A percentile compares a stretch with the other conserved stretches of the same genome.
phyloP scores from a whole-genome alignment of 352 stramenopile genomes.

The Pythium volutum region DNA sequence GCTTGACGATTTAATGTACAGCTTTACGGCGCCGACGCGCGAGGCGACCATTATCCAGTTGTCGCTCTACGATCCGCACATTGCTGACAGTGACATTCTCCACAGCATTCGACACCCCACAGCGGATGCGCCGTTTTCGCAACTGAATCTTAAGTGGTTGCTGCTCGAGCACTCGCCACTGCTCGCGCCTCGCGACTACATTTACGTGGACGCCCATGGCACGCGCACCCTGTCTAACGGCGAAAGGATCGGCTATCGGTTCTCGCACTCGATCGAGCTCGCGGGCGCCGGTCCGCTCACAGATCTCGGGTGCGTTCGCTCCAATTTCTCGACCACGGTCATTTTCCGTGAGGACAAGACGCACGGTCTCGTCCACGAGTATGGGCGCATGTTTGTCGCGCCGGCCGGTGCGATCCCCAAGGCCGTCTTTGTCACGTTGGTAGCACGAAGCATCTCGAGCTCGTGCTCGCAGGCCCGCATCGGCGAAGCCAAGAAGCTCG shows the following conservation, averaged over 20 bases:
- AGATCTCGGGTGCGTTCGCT: slow-evolving; percentile 23
- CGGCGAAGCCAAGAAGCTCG: slow-evolving; percentile 13
- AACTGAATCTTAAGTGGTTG: slow-evolving; percentile 26
- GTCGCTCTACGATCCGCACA: slow-evolving; percentile 32
- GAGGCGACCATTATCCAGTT: slow-evolving; percentile 14
- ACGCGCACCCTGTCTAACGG: slow-evolving; percentile 27
- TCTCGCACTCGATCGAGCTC: slow-evolving; percentile 44
- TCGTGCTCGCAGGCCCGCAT: slow-evolving; percentile 4
- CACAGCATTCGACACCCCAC: slow-evolving; percentile 32
- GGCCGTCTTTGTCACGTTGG: slow-evolving; percentile 14
- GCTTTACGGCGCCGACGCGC: slow-evolving; percentile 8
- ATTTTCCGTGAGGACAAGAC: slow-evolving; percentile 34
- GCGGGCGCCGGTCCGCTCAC: background rate
- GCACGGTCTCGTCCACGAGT: slow-evolving; percentile 34
- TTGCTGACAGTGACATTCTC: slow-evolving; percentile 38
- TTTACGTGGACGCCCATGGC: slow-evolving; percentile 48
- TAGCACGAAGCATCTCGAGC: background rate
- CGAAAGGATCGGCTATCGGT: slow-evolving; percentile 45
- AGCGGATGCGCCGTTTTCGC: slow-evolving; percentile 29
- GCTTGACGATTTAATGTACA: slow-evolving; percentile 18
- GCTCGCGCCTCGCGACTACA: slow-evolving; percentile 32
- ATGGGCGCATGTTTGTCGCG: slow-evolving; percentile 31
- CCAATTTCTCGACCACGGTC: slow-evolving; percentile 35
- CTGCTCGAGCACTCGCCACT: slow-evolving; percentile 29
- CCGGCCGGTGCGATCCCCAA: slow-evolving; percentile 33